These are phyloP conservation scores for Xylaria flabelliformis DNA, from an alignment of 495 filamentous ascomycete species.

Conservation along the genomic window DNA sequence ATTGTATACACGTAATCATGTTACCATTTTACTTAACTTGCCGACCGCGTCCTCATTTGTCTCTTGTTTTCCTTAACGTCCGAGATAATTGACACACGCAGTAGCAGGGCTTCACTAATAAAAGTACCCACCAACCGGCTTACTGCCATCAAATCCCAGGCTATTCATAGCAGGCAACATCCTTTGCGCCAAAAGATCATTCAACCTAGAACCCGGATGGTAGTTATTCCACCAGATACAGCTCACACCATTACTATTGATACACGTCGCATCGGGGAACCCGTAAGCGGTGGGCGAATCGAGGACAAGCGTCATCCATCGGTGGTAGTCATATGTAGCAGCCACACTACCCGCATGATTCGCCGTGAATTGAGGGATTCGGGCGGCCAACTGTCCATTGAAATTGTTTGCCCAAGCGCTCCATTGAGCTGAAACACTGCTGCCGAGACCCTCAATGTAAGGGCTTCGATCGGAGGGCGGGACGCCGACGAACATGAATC, in stretches of 20 bases:
- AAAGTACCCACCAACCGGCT: neutral
- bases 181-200: slow-evolving; percentile 2
- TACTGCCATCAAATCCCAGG: neutral
- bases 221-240: slow-evolving; percentile 1
- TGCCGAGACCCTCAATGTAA: neutral
- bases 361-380: neutral
- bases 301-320: slow-evolving; percentile 1
- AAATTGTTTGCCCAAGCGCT: neutral
- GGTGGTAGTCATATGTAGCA: slow-evolving; percentile 1
- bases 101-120: neutral
- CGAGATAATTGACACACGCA: neutral
- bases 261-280: neutral
- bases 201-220: neutral
- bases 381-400: slow-evolving; percentile 1
- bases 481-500: slow-evolving; percentile 8
- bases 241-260: slow-evolving; percentile 5
- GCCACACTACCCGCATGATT: neutral
- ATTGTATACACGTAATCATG: neutral
- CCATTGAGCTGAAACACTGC: neutral
- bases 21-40: neutral
- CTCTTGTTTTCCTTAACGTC: neutral
- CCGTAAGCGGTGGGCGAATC: neutral
- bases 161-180: neutral
- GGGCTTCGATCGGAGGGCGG: neutral
- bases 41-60: neutral